These are phyloP conservation scores for Cladosporium velox DNA, from an alignment of 2,329 filamentous ascomycete genomes.

Conservation along the genomic window DNA sequence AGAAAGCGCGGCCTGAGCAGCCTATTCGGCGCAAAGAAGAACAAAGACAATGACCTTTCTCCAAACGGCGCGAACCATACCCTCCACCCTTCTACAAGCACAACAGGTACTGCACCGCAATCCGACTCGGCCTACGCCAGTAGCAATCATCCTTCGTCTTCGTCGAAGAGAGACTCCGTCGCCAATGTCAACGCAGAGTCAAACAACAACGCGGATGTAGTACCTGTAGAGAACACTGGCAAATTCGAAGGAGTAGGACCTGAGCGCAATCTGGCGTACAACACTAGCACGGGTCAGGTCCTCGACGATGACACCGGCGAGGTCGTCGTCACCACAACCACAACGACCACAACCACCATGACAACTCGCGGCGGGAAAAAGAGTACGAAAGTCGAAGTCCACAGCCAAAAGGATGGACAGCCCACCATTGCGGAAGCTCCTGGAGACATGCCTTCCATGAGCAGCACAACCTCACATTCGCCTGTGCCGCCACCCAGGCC, in stretches of 20 bases:
- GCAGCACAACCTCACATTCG: slow-evolving; percentile 9
- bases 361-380: slow-evolving; percentile 29
- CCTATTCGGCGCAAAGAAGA: slow-evolving; percentile 31
- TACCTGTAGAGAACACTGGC: slow-evolving; percentile 33
- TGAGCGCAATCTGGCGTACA: slow-evolving; percentile 32
- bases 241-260: slow-evolving; percentile 31
- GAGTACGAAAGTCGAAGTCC: slow-evolving; percentile 26
- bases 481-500: background rate
- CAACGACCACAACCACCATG: slow-evolving; percentile 37
- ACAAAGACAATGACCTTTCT: slow-evolving; percentile 9
- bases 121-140: slow-evolving; percentile 32
- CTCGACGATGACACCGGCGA: slow-evolving; percentile 36
- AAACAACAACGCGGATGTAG: slow-evolving; percentile 23
- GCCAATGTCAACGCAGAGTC: slow-evolving; percentile 7
- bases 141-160: slow-evolving; percentile 25
- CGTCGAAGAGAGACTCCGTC: slow-evolving; percentile 18
- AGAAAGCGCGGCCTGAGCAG: slow-evolving; percentile 24
- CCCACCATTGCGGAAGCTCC: slow-evolving; percentile 23
- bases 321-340: slow-evolving; percentile 34
- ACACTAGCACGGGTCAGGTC: slow-evolving; percentile 34
- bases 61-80: slow-evolving; percentile 6
- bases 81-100: slow-evolving; percentile 15
- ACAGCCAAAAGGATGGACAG: slow-evolving; percentile 19
- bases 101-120: background rate
- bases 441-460: slow-evolving; percentile 21